phyloP scores from a whole-genome alignment of 2,329 filamentous ascomycete genomes.

The Periconia digitata region DNA sequence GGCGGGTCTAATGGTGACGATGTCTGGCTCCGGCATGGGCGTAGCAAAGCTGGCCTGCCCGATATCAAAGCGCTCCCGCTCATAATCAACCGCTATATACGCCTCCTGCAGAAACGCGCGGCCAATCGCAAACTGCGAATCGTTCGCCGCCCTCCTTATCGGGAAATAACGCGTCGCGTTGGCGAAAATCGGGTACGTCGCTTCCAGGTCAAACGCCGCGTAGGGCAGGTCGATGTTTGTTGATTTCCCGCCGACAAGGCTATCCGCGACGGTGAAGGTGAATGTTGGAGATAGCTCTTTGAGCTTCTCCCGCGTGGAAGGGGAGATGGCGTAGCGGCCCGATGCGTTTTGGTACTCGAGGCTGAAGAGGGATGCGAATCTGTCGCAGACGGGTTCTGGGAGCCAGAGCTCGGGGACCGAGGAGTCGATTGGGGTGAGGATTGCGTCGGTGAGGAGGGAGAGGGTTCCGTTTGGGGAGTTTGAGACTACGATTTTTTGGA shows the following conservation, averaged over 20 bases:
- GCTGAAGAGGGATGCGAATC: conserved; percentile 39
- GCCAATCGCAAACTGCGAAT: conserved; percentile 38
- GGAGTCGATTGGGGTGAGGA: conserved; percentile 27
- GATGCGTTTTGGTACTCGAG: conserved; percentile 35
- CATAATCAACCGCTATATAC: conserved; percentile 40
- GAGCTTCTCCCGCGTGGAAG: conserved; percentile 29
- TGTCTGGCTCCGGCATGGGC: background rate
- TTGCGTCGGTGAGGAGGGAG: conserved; percentile 1
- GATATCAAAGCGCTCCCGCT: conserved; percentile 14
- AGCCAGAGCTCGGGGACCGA: conserved; percentile 43
- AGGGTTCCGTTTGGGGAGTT: conserved; percentile 15
- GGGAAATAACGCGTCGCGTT: conserved; percentile 39
- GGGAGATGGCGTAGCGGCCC: conserved; percentile 40
- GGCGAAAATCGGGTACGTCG: conserved; percentile 19
- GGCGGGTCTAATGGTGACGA: background rate
- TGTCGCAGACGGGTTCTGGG: conserved; percentile 30
- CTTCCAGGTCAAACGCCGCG: conserved; percentile 36
- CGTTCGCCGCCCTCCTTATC: conserved; percentile 35
- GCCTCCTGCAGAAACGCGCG: conserved; percentile 43
- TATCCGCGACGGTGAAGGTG: conserved; percentile 12
- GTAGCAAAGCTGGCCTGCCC: conserved; percentile 15
- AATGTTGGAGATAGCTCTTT: conserved; percentile 20
- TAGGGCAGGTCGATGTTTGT: conserved; percentile 23
- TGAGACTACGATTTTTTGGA: conserved; percentile 3
- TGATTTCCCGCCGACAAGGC: conserved; percentile 12